phyloP scores from a whole-genome alignment of 139 green algal species.

The Pseudopediastrum boryanum region DNA sequence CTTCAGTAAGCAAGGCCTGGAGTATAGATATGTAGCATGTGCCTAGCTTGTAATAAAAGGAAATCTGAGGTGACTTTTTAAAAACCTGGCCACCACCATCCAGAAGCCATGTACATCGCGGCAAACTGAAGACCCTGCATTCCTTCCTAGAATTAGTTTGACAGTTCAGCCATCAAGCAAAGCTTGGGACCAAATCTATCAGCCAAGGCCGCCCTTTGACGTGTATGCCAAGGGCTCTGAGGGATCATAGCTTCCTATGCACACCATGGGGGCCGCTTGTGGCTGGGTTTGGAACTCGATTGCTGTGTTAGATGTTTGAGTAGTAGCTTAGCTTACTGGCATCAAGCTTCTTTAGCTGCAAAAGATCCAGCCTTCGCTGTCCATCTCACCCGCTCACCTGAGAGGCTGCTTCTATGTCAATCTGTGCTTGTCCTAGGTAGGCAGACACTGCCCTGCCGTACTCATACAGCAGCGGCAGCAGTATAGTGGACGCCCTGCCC shows the following conservation, averaged over 20 bases:
- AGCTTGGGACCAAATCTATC: no score
- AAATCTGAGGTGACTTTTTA: no score
- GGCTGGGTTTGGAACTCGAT: not conserved
- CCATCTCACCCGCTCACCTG: not conserved
- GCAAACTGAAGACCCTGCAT: no score
- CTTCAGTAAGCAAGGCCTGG: no score
- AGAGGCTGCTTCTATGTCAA: not conserved
- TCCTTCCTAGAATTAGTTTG: no score
- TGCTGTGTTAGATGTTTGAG: not conserved
- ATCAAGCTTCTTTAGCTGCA: not conserved
- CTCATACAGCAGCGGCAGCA: slow-evolving; percentile 20
- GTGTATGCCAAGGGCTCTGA: not conserved
- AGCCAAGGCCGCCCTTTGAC: no score
- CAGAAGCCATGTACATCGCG: no score
- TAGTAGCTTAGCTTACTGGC: not conserved
- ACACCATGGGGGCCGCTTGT: not conserved
- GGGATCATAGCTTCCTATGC: not conserved
- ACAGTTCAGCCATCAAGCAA: no score
- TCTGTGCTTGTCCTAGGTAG: slow-evolving; percentile 10
- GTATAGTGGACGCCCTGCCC: not conserved
- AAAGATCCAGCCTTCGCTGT: not conserved
- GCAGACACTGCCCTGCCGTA: not conserved
- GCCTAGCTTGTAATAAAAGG: no score
- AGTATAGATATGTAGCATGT: no score
- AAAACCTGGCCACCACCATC: no score